Conservation (phyloP, 192 early-diverging fungal species). For the Phycomyces blakesleeanus region DNA sequence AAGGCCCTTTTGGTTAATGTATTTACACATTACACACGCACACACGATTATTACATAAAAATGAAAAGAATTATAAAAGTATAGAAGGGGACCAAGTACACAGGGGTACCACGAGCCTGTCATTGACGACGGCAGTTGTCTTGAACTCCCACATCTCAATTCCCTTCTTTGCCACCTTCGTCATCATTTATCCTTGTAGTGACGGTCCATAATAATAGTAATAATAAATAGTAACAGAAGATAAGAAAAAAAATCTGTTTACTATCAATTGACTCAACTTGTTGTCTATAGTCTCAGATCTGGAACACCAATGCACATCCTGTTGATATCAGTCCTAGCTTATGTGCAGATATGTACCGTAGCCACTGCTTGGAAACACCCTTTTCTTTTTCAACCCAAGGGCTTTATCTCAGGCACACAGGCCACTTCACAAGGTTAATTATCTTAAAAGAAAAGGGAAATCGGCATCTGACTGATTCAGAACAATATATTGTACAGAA, state of each 20-base stretch:
- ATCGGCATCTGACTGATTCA: background rate
- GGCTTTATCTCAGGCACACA: background rate
- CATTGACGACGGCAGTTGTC: background rate
- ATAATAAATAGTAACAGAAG: background rate
- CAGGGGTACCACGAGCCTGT: background rate
- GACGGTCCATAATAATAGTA: background rate
- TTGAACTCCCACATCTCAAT: background rate
- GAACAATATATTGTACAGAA: background rate
- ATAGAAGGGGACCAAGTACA: background rate
- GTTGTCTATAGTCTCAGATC: too few relatives aligned
- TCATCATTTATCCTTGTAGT: background rate
- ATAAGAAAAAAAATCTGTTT: background rate
- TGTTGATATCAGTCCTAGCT: background rate
- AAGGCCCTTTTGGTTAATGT: too few relatives aligned
- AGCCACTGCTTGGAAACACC: background rate
- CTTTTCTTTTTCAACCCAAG: constrained; percentile 1
- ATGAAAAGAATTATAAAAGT: too few relatives aligned
- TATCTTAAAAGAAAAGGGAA: background rate
- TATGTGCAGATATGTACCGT: background rate
- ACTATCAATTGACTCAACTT: background rate
- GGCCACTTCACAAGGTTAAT: background rate
- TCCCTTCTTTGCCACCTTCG: background rate
- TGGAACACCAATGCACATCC: background rate
- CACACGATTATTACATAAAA: too few relatives aligned
- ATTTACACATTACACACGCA: too few relatives aligned